phyloP scores from a whole-genome alignment of 2,329 filamentous ascomycete species.

The Annulohypoxylon truncatum region DNA sequence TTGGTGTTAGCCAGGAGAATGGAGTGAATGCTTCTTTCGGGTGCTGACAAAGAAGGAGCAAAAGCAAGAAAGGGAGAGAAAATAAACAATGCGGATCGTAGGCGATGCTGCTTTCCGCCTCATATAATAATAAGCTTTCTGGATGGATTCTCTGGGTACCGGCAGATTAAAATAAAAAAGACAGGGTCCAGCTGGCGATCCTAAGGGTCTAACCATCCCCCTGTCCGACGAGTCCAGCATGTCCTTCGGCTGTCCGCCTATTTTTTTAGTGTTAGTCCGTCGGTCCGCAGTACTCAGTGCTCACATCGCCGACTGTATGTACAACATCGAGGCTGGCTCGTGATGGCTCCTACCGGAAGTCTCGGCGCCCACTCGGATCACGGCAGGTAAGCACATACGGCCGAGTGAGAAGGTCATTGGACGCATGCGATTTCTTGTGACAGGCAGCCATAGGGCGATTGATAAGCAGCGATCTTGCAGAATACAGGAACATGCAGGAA shows the following conservation, averaged over 20 bases:
- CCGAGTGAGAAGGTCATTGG: constrained; percentile 15
- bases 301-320: not conserved
- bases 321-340: constrained; percentile 12
- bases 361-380: constrained; percentile 27
- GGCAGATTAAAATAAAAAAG: constrained; percentile 19
- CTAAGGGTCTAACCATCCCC: constrained; percentile 16
- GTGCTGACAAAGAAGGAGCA: constrained; percentile 11
- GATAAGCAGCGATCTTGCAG: constrained; percentile 24
- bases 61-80: not conserved
- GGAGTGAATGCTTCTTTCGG: constrained; percentile 1
- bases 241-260: not conserved
- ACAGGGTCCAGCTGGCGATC: constrained; percentile 24
- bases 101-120: constrained; percentile 22
- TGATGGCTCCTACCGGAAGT: constrained; percentile 35
- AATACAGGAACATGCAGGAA: not conserved
- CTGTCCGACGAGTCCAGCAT: not conserved
- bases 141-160: not conserved
- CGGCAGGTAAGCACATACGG: constrained; percentile 26
- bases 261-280: not conserved
- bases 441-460: constrained; percentile 8
- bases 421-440: constrained; percentile 2
- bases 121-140: constrained; percentile 24
- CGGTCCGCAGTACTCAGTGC: not conserved
- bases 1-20: constrained; percentile 7
- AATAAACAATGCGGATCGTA: constrained; percentile 7